Evolutionary conservation across 1,284 basidiomycete genomes (phyloP).

Genomic region (Ganoderma meredithae): DNA sequence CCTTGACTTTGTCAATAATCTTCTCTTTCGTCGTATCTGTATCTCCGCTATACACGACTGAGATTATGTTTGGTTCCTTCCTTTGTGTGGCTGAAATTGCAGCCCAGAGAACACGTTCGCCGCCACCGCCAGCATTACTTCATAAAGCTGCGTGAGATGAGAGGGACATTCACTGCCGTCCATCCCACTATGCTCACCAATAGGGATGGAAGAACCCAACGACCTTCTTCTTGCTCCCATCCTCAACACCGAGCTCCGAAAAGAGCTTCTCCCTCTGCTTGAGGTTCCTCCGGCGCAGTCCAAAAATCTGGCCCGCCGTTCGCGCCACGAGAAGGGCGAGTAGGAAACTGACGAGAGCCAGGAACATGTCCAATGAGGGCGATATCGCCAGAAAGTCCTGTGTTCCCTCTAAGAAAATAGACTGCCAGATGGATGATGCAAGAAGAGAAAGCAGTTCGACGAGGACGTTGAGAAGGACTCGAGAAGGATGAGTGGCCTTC

Average conservation of each 20-base stretch:
- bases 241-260: conserved; percentile 20
- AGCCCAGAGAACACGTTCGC: conserved; percentile 96
- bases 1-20: conserved; percentile 87
- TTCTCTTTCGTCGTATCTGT: conserved; percentile 79
- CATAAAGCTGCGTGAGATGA: conserved; percentile 47
- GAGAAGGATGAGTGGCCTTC: neutral
- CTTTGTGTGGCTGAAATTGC: conserved; percentile 85
- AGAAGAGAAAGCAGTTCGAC: neutral
- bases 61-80: conserved; percentile 74
- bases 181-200: conserved; percentile 65
- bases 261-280: conserved; percentile 19
- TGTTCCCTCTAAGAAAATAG: neutral
- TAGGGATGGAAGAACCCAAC: conserved; percentile 97
- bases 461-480: neutral
- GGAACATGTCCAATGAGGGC: conserved; percentile 16
- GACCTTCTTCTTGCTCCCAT: conserved; percentile 47
- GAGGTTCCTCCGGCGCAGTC: conserved; percentile 24
- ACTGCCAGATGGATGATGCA: neutral
- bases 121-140: conserved; percentile 97
- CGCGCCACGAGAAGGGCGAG: conserved; percentile 16
- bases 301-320: conserved; percentile 21
- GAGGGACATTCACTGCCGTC: conserved; percentile 28
- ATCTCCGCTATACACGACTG: conserved; percentile 93
- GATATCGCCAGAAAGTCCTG: neutral
- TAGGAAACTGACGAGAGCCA: conserved; percentile 21